Base-by-base conservation (phyloP, 805 yeast genomes). In the Yarrowia yakushimensis region DNA sequence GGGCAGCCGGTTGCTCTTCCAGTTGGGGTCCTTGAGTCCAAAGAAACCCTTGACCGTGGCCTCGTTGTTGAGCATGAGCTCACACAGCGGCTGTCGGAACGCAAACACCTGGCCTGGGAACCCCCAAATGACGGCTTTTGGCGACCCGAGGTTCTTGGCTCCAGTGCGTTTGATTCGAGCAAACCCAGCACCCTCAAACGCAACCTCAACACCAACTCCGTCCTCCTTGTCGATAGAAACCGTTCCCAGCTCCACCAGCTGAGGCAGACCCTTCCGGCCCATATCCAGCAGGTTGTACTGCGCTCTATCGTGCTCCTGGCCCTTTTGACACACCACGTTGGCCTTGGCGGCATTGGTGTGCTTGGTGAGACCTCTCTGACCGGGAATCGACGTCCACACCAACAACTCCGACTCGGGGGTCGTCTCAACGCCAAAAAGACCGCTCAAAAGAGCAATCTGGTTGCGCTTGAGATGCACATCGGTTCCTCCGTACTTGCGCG, bases 1-100 rank as follows among this genome's bases (percentile, higher is more conserved):
- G 2, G 59, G 59, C 23, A n/a, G 23, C 13, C 59, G 33, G 59
- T 52, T 52, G 42, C 6, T 2, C 10, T 15, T 20, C 59, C 59
- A 52, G 31, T 52, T 34, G 31, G 59, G 59, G 23, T 52, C 59
- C 18, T 36, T 33, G n/a, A 25, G 34, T 3, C 59, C 59, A 25
- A 52, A 52, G 23, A 34, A 52, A 17, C 59, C 59, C 25, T 36
- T 34, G 9, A 36, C 43, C 4, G 42, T 52, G 1, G 9, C n/a
- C 4, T 55, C 48, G 20, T 41, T 55, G 39, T 39, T 41, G 12
- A 39, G 28, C 61, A 55, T 39, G 22, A 55, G 10, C 28, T 55
- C 61, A 20, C 61, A 39, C 15, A 55, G 61, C 27, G 61, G 61
- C 30, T 55, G 61, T 15, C 61, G 12, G 48, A 55, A 39, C 12